Evolutionary conservation across 208 protist species (phyloP), one percentile per base, ranked within the genome.

Genomic region (Wallacemonas sp.): DNA sequence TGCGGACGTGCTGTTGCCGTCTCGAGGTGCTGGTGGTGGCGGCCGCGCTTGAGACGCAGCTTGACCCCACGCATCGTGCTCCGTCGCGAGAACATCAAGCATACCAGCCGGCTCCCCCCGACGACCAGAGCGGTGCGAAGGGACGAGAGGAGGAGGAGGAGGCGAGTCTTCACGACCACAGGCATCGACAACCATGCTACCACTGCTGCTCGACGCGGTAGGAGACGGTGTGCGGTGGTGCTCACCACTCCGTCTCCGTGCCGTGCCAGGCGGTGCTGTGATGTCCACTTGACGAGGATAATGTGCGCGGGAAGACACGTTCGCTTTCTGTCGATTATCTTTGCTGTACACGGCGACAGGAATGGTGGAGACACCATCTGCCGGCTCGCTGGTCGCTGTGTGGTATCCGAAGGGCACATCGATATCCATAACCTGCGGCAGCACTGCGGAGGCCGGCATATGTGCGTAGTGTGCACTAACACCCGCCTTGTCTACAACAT

Each of bases 211-310:
- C 41, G 8, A 28, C 42, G 14, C 42, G 42, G 17, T n/a, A n/a
- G n/a, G n/a, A n/a, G n/a, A n/a, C n/a, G n/a, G n/a, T n/a, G n/a
- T n/a, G n/a, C 8, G 46, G 26, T 21, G n/a, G 26, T 30, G 5
- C 22, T 54, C 0, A 0, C 6, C 0, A 15, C 31, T 8, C 5
- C 21, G 21, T 4, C 17, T 31, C 24, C 4, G 19, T 14, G 31
- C 19, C 3, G 31, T 24, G 26, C 6, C 12, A 39, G 51, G 51
- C 15, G 51, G 31, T 0, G 51, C 51, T 3, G 51, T 58, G 24
- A 58, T 22, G 31, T 58, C 51, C 5, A 58, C 51, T 19, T 34
- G 14, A 38, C 30, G 51, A 17, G 51, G 51, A n/a, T 58, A 58
- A 31, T 22, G 41, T 26, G 30, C 51, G 3, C 51, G 4, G 17